These are phyloP conservation scores for Mayamaea pseudoterrestris DNA, from an alignment of 108 stramenopile genomes.

Conservation along the genomic window DNA sequence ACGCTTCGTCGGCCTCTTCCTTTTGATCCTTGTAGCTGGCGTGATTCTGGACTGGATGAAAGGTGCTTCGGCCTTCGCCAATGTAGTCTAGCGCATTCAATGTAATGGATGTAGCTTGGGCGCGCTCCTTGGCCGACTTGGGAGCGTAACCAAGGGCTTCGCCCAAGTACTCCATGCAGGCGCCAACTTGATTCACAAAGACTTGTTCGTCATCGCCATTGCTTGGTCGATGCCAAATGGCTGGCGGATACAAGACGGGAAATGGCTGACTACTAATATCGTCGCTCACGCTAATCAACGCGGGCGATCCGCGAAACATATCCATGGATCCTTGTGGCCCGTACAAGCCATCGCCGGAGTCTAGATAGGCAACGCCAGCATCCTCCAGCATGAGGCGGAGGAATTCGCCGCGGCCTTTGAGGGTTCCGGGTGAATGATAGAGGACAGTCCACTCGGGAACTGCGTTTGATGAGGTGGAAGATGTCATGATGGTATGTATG, in stretches of 20 bases:
- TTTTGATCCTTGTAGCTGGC: constrained; percentile 27
- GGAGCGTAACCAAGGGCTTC: constrained; percentile 22
- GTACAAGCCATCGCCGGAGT: constrained; percentile 13
- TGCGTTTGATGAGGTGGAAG: too few species aligned
- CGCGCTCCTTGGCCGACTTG: constrained; percentile 6
- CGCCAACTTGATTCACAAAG: constrained; percentile 18
- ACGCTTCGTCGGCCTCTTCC: constrained; percentile 24
- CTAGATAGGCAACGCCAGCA: constrained; percentile 7
- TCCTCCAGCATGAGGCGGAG: constrained; percentile 26
- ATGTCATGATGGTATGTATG: too few species aligned
- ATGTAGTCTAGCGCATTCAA: constrained; percentile 23
- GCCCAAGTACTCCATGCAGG: constrained; percentile 23
- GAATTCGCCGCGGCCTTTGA: constrained; percentile 24
- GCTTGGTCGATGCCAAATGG: constrained; percentile 20
- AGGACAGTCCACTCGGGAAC: constrained; percentile 23
- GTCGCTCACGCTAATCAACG: constrained; percentile 1
- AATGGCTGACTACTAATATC: neutral
- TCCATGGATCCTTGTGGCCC: constrained; percentile 19
- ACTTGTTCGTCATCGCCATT: constrained; percentile 13
- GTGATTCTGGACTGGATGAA: constrained; percentile 24
- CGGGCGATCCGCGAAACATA: constrained; percentile 13
- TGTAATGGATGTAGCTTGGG: constrained; percentile 11
- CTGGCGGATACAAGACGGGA: constrained; percentile 20
- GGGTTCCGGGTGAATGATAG: constrained; percentile 12
- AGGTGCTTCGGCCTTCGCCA: constrained; percentile 17